Conservation (phyloP, 1,139 yeast genomes). For the Pichia sp. region DNA sequence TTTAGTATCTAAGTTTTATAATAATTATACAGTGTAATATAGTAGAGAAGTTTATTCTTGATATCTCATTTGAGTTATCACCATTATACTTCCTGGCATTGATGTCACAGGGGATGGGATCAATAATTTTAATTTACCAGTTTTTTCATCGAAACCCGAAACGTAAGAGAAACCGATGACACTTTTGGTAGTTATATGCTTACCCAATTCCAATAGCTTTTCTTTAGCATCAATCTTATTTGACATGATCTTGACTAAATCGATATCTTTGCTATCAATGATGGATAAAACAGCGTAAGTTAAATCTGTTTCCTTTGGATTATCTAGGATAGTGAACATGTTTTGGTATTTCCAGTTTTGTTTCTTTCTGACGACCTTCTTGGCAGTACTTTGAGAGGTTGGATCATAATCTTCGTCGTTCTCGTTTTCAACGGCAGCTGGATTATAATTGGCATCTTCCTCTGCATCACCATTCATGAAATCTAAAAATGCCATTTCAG, state of each 20-base stretch:
- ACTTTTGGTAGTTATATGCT: slow-evolving; percentile 18
- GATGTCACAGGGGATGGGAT: slow-evolving; percentile 78
- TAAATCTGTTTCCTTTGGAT: slow-evolving; percentile 24
- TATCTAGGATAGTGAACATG: slow-evolving; percentile 9
- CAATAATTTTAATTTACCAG: slow-evolving; percentile 67
- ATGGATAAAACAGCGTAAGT: slow-evolving; percentile 30
- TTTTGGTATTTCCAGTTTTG: slow-evolving; percentile 45
- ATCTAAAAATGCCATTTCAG: slow-evolving; percentile 18
- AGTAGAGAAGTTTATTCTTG: slow-evolving; percentile 47
- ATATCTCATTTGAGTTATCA: slow-evolving; percentile 68
- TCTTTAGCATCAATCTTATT: slow-evolving; percentile 8
- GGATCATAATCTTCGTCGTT: slow-evolving; percentile 16
- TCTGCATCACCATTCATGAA: slow-evolving; percentile 46
- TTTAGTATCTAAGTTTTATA: neutral
- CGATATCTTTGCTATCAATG: slow-evolving; percentile 27
- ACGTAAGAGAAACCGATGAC: slow-evolving; percentile 45
- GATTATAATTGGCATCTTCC: slow-evolving; percentile 40
- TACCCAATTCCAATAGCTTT: slow-evolving; percentile 7
- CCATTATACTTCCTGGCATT: slow-evolving; percentile 66
- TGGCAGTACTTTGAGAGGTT: neutral
- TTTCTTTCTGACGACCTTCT: neutral
- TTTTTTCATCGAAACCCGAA: slow-evolving; percentile 57
- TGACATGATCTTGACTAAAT: slow-evolving; percentile 17
- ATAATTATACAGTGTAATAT: slow-evolving; percentile 1
- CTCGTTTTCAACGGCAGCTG: slow-evolving; percentile 28